Base-by-base conservation (phyloP, 192 early-diverging fungal species). In the Obelidium mucronatum region DNA sequence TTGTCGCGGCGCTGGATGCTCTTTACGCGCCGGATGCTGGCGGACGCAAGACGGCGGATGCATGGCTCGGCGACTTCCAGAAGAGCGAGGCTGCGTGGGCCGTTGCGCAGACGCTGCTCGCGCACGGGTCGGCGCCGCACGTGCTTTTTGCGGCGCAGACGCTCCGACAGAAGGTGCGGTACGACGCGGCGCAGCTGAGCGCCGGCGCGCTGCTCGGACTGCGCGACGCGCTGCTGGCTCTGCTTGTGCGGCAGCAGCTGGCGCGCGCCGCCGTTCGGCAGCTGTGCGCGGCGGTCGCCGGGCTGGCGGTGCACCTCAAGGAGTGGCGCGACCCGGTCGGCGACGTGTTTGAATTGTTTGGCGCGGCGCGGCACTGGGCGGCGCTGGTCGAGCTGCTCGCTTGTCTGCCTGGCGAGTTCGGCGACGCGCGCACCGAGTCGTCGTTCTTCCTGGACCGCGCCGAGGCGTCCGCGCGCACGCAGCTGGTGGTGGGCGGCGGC, bases 111-210 rank as follows among this genome's bases (percentile, higher is more conserved):
- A 78, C 85, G 30, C 80, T 98, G 2, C 81, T 98, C 19, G 88
- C 86, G 53, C 73, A 84, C 30, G 83, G 87, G 1, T 81, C 78
- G 4, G 66, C 88, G 31, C 85, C 86, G 2, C 65, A 77, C 0
- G 86, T 90, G 64, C 76, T 96, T 3, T 98, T 98, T 91, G 93
- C 95, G 2, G 96, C 96, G 6, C 97, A 98, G 80, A 98, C 94
- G 17, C 84, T 98, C 60, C 85, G 95, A 31, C 91, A 94, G 82
- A 98, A 98, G 88, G 92, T 96, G 40, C 91, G 91, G 33, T 91
- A 87, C 65, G 94, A 96, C 76, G 83, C 95, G 35, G 80, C 84
- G 71, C 91, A 97, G 72, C 86, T 97, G 17, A 91, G 92, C 77
- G 82, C 78, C 30, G 68, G 81, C 34, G 88, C 88, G n/a, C 86